These are phyloP conservation scores for Blastobotrys peoriensis DNA, from an alignment of 805 yeast species.

Conservation along the genomic window DNA sequence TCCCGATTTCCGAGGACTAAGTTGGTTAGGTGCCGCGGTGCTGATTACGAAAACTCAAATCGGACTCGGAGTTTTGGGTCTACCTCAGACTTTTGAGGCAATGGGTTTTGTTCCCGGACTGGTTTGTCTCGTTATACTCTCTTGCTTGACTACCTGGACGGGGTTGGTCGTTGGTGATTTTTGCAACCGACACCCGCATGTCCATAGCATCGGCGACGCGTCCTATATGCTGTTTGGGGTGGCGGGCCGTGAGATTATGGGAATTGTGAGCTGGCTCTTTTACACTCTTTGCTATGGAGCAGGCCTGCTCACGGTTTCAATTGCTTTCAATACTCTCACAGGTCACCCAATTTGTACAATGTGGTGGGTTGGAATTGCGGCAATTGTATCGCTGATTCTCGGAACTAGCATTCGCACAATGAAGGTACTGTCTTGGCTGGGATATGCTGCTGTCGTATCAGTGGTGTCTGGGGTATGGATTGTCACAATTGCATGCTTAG, in stretches of 20 bases:
- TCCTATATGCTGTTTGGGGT: slow-evolving; percentile 4
- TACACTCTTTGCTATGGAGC: slow-evolving; percentile 6
- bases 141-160: slow-evolving; percentile 5
- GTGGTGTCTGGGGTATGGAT: slow-evolving; percentile 5
- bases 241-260: slow-evolving; percentile 7
- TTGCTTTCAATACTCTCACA: slow-evolving; percentile 4
- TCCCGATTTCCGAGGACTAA: slow-evolving; percentile 8
- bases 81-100: slow-evolving; percentile 6
- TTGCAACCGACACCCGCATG: slow-evolving; percentile 5
- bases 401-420: slow-evolving; percentile 2
- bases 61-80: slow-evolving; percentile 8
- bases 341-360: slow-evolving; percentile 4
- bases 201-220: slow-evolving; percentile 8
- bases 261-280: slow-evolving; percentile 2
- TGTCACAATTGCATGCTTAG: slow-evolving; percentile 5
- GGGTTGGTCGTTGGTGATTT: slow-evolving; percentile 5
- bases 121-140: slow-evolving; percentile 3
- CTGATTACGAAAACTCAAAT: slow-evolving; percentile 7
- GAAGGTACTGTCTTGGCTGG: slow-evolving; percentile 5
- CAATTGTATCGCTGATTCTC: neutral
- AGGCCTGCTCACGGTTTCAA: slow-evolving; percentile 2
- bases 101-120: slow-evolving; percentile 9
- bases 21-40: slow-evolving; percentile 7
- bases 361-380: slow-evolving; percentile 5
- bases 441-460: slow-evolving; percentile 5